phyloP scores from a whole-genome alignment of 306 rosid species.

The Vigna radiata region DNA sequence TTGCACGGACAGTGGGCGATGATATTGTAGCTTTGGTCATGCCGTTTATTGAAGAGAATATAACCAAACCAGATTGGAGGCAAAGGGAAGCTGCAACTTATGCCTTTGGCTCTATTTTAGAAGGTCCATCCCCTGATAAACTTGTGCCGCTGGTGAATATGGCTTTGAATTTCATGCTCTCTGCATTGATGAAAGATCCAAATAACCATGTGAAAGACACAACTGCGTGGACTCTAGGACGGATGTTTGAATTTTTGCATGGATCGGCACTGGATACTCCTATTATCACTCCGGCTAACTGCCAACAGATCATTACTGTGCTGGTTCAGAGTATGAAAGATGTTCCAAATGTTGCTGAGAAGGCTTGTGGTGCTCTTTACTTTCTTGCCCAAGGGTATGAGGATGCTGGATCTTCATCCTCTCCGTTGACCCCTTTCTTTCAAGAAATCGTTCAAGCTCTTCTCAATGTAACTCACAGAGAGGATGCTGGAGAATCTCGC shows the following conservation, averaged over 20 bases:
- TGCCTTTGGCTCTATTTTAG: constrained; percentile 94
- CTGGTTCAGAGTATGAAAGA: constrained; percentile 91
- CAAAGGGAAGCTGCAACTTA: constrained; percentile 96
- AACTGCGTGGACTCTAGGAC: constrained; percentile 96
- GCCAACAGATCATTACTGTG: constrained; percentile 82
- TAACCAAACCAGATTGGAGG: constrained; percentile 91
- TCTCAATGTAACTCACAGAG: constrained; percentile 81
- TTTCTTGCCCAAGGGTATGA: constrained; percentile 95
- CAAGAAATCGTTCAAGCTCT: constrained; percentile 84
- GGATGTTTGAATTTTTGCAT: constrained; percentile 94
- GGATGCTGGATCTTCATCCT: constrained; percentile 71
- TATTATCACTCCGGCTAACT: constrained; percentile 74
- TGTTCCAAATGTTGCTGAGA: constrained; percentile 96
- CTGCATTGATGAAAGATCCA: constrained; percentile 78
- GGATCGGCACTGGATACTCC: constrained; percentile 85
- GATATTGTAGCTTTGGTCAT: constrained; percentile 88
- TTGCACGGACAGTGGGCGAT: constrained; percentile 93
- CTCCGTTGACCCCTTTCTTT: constrained; percentile 79
- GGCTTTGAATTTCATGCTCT: constrained; percentile 82
- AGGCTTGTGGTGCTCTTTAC: constrained; percentile 95
- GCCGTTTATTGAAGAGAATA: constrained; percentile 94
- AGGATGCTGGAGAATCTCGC: constrained; percentile 91
- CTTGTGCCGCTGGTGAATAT: constrained; percentile 81
- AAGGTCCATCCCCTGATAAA: constrained; percentile 93
- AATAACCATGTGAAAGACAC: constrained; percentile 95